Conservation (phyloP, 2,329 filamentous ascomycete species). For the Verticillium nonalfalfae region DNA sequence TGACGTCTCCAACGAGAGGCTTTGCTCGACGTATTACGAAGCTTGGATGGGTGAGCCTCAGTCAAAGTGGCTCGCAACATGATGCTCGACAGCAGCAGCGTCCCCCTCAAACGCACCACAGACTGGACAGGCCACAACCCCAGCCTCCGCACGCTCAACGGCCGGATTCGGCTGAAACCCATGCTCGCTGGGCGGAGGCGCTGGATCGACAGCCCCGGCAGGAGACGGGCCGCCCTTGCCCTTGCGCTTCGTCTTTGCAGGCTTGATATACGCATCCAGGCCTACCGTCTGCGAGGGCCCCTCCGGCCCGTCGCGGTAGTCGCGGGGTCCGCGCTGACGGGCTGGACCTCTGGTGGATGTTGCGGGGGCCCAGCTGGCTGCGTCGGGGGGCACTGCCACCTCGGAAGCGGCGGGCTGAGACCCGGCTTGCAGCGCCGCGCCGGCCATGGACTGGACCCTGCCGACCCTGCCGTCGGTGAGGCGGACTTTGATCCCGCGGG, state of each 20-base stretch:
- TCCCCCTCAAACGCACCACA: constrained; percentile 63
- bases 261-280: constrained; percentile 43
- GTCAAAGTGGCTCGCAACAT: constrained; percentile 54
- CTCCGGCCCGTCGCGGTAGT: constrained; percentile 25
- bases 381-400: neutral
- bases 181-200: neutral
- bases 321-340: constrained; percentile 14
- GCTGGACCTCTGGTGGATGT: neutral
- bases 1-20: no score
- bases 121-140: constrained; percentile 49
- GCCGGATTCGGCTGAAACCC: neutral
- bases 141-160: neutral
- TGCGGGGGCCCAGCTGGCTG: neutral
- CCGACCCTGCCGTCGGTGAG: constrained; percentile 66
- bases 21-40: no score
- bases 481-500: constrained; percentile 73
- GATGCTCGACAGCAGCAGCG: constrained; percentile 59
- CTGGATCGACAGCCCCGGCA: constrained; percentile 7
- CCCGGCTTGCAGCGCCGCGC: constrained; percentile 5
- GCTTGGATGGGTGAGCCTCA: no score
- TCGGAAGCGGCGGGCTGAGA: neutral
- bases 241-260: constrained; percentile 20
- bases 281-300: constrained; percentile 36
- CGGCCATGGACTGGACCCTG: constrained; percentile 59
- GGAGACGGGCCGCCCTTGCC: neutral